A percentile compares a stretch with the other conserved stretches of the same genome.
phyloP scores from a whole-genome alignment of 2,329 filamentous ascomycete species.

The Xylaria sp. region DNA sequence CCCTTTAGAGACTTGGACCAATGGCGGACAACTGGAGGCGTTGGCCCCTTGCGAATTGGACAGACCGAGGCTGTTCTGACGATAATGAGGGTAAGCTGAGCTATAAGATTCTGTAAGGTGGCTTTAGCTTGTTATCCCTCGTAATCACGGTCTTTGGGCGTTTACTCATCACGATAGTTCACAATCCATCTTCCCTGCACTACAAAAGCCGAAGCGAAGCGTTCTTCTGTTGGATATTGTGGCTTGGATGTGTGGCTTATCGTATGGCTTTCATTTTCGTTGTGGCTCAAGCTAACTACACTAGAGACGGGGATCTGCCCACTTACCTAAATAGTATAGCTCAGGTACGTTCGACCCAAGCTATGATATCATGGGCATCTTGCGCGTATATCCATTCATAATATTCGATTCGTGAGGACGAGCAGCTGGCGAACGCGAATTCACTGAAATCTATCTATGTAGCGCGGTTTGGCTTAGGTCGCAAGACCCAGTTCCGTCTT shows the following conservation, averaged over 20 bases:
- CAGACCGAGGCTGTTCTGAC: too few relatives aligned
- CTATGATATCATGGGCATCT: conserved; percentile 17
- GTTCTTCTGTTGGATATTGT: not conserved
- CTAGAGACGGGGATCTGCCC: too few relatives aligned
- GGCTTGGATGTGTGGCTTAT: not conserved
- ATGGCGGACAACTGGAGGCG: not conserved
- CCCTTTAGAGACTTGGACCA: not conserved
- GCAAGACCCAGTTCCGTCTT: not conserved
- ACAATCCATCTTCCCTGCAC: not conserved
- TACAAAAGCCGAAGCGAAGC: not conserved
- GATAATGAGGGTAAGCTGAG: not conserved
- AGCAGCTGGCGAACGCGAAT: not conserved
- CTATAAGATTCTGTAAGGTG: not conserved
- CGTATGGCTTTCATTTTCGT: not conserved
- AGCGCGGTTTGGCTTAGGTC: not conserved
- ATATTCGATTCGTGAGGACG: not conserved
- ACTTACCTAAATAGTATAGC: too few relatives aligned
- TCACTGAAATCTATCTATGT: not conserved
- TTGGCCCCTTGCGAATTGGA: not conserved
- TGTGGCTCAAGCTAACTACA: not conserved
- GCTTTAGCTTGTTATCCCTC: not conserved
- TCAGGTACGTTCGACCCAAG: too few relatives aligned
- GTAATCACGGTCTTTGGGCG: not conserved
- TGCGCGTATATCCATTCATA: too few relatives aligned
- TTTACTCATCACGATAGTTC: not conserved